Percentiles rank a stretch among this genome's conserved stretches.
phyloP scores from a whole-genome alignment of 345 rosid genomes.

The Ceriops zippeliana region DNA sequence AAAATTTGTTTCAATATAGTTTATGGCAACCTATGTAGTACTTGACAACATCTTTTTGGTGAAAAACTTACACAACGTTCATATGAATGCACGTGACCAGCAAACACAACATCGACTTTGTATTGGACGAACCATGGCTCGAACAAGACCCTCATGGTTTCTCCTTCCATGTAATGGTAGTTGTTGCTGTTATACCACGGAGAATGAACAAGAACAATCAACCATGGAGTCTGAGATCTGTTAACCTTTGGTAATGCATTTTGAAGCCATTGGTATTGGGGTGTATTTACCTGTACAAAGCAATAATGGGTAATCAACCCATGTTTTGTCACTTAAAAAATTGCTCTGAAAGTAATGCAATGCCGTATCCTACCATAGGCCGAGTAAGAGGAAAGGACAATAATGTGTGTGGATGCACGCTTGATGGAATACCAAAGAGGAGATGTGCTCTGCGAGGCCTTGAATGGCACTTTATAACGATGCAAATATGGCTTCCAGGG shows the following conservation, averaged over 20 bases:
- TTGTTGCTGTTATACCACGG: constrained; percentile 37
- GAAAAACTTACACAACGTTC: constrained; percentile 30
- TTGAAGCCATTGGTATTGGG: constrained; percentile 29
- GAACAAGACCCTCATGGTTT: constrained; percentile 33
- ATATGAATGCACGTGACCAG: constrained; percentile 42
- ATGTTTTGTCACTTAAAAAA: background rate
- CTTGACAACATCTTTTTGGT: background rate
- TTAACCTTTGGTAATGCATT: constrained; percentile 33
- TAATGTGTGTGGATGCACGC: constrained; percentile 33
- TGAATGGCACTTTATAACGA: constrained; percentile 29
- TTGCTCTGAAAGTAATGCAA: background rate
- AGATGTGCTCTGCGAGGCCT: constrained; percentile 33
- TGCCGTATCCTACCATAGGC: constrained; percentile 25
- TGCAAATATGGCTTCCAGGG: constrained; percentile 32
- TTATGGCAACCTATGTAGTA: too few species aligned
- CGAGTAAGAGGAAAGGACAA: constrained; percentile 40
- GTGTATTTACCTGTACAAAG: constrained; percentile 28
- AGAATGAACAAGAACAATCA: constrained; percentile 34
- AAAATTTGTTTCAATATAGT: too few species aligned
- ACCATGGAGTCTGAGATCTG: constrained; percentile 38
- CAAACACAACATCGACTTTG: constrained; percentile 37
- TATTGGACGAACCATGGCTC: constrained; percentile 34
- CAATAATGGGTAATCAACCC: background rate
- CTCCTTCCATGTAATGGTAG: constrained; percentile 46
- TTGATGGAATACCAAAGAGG: constrained; percentile 40